Evolutionary conservation across 257 asterid species (phyloP), one percentile per base, ranked within the genome.

Genomic region (Solanum clarkiae): DNA sequence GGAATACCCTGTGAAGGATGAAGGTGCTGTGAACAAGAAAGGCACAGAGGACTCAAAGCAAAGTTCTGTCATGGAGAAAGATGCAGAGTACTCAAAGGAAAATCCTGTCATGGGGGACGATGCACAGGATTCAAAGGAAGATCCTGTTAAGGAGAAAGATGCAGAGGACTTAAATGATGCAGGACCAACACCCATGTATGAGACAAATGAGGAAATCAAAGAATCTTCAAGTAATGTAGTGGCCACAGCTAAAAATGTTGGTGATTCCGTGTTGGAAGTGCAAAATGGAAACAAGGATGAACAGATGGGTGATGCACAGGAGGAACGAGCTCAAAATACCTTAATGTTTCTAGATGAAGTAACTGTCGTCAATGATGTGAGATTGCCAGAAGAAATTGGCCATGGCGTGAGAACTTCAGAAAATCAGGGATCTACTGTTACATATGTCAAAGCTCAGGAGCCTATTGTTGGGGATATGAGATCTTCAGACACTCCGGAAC

Each of bases 391-490:
- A 47, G 56, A 60, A 53, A 79, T 53, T 29, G 29, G 29, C 49
- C 66, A 79, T 8, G 18, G 26, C 54, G 77, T 56, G 60, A 42
- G 81, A 62, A 81, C 84, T 79, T 62, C 74, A 32, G 80, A 82
- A 77, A 85, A 84, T 86, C 70, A 75, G 49, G 90, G 85, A 69
- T 54, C 87, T 71, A 65, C 65, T 79, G 26, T 53, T 83, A 16
- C 63, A 63, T 82, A 65, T 85, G 84, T 60, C 86, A 83, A 87
- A 86, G 56, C 84, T 80, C 72, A 80, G 32, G 90, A 86, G 55
- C 74, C 86, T 65, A 75, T 70, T 77, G 14, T 51, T 83, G 20
- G 44, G 66, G 85, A 83, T 86, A 80, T 55, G 85, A 87, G 79
- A 87, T 60, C 84, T 71, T 55, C 62, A 85, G 85, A 49, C 22